Percentiles rank a stretch among this genome's conserved stretches.
Conservation (phyloP, 164 flowering plant genomes). For the Magnolia sinica region DNA sequence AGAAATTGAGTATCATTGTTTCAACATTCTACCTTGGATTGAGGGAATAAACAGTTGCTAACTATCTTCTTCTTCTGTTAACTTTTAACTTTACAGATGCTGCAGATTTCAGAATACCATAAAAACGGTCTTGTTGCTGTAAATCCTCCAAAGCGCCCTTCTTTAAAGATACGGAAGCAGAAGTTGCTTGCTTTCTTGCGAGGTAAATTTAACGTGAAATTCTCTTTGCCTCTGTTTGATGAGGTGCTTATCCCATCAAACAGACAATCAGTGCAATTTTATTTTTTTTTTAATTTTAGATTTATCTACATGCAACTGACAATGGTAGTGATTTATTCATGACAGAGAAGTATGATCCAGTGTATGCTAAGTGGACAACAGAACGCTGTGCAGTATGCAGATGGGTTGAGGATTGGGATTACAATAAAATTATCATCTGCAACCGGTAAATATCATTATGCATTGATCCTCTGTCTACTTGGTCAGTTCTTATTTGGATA, state of each 20-base stretch:
- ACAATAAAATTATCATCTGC: slow-evolving; percentile 95
- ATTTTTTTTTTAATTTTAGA: neutral
- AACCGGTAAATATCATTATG: slow-evolving; percentile 47
- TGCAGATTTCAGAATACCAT: slow-evolving; percentile 75
- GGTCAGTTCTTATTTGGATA: neutral
- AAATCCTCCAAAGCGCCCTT: slow-evolving; percentile 54
- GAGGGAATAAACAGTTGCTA: neutral
- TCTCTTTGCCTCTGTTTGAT: neutral
- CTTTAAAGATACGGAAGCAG: slow-evolving; percentile 65
- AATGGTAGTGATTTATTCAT: slow-evolving; percentile 12
- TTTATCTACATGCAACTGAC: neutral
- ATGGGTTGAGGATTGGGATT: slow-evolving; percentile 99
- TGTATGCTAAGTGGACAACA: slow-evolving; percentile 90
- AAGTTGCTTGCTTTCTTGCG: slow-evolving; percentile 69
- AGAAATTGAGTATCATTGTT: neutral
- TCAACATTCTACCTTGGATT: neutral
- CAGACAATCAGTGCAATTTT: neutral
- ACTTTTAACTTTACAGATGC: slow-evolving; percentile 46
- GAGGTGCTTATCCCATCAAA: neutral
- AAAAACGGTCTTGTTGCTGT: slow-evolving; percentile 44
- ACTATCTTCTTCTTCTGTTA: neutral
- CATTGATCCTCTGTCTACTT: neutral
- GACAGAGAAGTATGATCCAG: slow-evolving; percentile 90
- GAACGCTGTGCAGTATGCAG: slow-evolving; percentile 98
- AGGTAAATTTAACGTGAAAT: slow-evolving; percentile 36